These are phyloP conservation scores for Casuarina glauca DNA, from an alignment of 306 rosid species.

Conservation along the genomic window DNA sequence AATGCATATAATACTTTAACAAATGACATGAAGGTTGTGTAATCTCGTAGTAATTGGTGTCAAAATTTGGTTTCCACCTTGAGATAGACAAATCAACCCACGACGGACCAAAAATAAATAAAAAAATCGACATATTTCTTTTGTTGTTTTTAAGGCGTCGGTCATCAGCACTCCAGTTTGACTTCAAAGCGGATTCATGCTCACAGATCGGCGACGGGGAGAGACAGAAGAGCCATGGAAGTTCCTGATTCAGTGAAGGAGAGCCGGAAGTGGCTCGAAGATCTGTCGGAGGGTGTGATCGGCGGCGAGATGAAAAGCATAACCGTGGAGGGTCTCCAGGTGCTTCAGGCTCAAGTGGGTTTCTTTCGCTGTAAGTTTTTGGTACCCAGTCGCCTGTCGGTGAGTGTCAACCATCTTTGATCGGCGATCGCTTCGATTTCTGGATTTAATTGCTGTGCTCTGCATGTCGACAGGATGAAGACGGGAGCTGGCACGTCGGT, in stretches of 20 bases:
- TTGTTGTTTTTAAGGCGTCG: no score
- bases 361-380: slow-evolving; percentile 22
- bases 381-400: slow-evolving; percentile 18
- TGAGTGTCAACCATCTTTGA: background rate
- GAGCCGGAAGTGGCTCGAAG: slow-evolving; percentile 6
- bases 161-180: no score
- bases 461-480: slow-evolving; percentile 29
- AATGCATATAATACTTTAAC: no score
- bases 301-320: slow-evolving; percentile 17
- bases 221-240: background rate
- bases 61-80: no score
- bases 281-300: slow-evolving; percentile 10
- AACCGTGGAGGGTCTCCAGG: slow-evolving; percentile 17
- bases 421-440: background rate
- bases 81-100: no score
- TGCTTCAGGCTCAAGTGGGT: slow-evolving; percentile 18
- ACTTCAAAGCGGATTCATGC: no score
- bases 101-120: no score
- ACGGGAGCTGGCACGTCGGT: slow-evolving; percentile 52
- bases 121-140: no score
- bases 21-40: no score
- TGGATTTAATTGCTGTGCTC: no score
- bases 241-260: background rate
- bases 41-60: no score
- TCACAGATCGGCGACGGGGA: background rate